phyloP scores from a whole-genome alignment of 75 land plant genomes.

The Pseudotsuga menziesii region DNA sequence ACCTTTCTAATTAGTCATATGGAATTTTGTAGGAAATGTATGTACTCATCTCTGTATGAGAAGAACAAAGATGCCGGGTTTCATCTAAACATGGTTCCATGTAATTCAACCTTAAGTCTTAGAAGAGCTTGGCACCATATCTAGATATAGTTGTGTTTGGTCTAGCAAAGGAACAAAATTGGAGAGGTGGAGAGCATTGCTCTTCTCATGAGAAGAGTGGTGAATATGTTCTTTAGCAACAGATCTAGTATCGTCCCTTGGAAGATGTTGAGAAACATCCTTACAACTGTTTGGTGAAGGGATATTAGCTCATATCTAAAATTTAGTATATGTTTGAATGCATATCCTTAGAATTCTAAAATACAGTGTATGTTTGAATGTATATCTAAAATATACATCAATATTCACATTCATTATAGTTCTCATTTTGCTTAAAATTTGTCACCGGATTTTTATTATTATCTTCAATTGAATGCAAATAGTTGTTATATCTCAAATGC shows the following conservation, averaged over 20 bases:
- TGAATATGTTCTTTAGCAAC: constrained; percentile 25
- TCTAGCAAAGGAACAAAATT: constrained; percentile 16
- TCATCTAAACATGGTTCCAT: constrained; percentile 30
- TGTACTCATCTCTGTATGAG: constrained; percentile 27
- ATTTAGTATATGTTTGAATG: too few relatives aligned
- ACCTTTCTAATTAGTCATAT: too few relatives aligned
- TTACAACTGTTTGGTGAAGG: background rate
- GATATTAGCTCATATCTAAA: too few relatives aligned
- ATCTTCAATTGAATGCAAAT: too few relatives aligned
- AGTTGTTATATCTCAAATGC: too few relatives aligned
- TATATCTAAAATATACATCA: too few relatives aligned
- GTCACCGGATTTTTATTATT: too few relatives aligned
- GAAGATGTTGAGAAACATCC: constrained; percentile 29
- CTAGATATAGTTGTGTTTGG: constrained; percentile 61
- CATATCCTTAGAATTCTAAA: too few relatives aligned
- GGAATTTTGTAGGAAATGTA: constrained; percentile 6
- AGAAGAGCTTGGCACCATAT: constrained; percentile 57
- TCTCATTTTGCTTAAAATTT: too few relatives aligned
- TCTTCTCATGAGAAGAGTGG: constrained; percentile 2
- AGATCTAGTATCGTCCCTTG: constrained; percentile 39
- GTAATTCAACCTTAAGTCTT: constrained; percentile 18
- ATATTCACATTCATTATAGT: too few relatives aligned
- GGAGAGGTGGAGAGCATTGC: background rate
- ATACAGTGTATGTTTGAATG: too few relatives aligned
- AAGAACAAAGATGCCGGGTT: constrained; percentile 54